Evolutionary conservation across 768 basidiomycete genomes (phyloP).

Genomic region (Kwoniella heveanensis): DNA sequence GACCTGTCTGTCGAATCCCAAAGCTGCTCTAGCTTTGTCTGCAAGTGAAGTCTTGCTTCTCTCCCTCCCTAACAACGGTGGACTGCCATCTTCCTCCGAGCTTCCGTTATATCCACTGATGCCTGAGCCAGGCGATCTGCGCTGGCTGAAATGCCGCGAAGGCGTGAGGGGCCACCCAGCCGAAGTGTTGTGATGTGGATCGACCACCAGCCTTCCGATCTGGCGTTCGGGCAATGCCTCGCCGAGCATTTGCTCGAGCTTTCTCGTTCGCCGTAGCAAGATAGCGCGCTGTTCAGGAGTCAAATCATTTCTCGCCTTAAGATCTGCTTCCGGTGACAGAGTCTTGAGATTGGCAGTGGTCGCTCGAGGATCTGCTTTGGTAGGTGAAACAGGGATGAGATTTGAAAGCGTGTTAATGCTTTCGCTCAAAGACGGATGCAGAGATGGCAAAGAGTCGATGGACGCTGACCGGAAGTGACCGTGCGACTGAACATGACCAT

Average conservation of each 20-base stretch:
- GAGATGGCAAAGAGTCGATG: slow-evolving; percentile 35
- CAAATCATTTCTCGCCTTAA: slow-evolving; percentile 28
- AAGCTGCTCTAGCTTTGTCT: slow-evolving; percentile 17
- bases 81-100: not conserved
- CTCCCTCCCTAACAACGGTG: not conserved
- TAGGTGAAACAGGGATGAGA: slow-evolving; percentile 4
- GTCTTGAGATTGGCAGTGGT: not conserved
- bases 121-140: not conserved
- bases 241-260: slow-evolving; percentile 42
- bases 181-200: slow-evolving; percentile 12
- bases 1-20: slow-evolving; percentile 1
- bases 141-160: not conserved
- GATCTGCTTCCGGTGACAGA: slow-evolving; percentile 5
- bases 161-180: not conserved
- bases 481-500: not conserved
- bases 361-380: not conserved
- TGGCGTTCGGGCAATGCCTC: slow-evolving; percentile 30
- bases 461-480: slow-evolving; percentile 14
- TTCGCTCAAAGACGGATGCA: slow-evolving; percentile 36
- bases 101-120: not conserved
- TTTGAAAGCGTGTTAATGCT: slow-evolving; percentile 35
- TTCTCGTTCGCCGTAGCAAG: slow-evolving; percentile 32
- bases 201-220: slow-evolving; percentile 30
- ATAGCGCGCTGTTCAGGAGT: slow-evolving; percentile 31
- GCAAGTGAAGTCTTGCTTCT: not conserved